These are phyloP conservation scores for Ogataea chonburiensis DNA, from an alignment of 805 yeast species.

Conservation along the genomic window DNA sequence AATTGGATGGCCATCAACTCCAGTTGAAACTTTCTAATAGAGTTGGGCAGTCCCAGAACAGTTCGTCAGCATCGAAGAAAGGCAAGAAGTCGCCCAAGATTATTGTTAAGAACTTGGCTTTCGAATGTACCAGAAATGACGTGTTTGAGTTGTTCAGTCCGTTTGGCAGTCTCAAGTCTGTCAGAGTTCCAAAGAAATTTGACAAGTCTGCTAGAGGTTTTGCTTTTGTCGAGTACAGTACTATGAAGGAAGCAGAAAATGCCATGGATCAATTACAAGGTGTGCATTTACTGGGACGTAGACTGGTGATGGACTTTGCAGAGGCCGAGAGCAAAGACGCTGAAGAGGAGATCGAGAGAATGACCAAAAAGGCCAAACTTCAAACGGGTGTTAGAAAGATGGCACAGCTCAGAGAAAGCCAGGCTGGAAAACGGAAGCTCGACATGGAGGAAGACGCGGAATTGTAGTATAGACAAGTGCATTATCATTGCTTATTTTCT, in stretches of 20 bases:
- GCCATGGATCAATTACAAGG: conserved; percentile 95
- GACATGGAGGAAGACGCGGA: conserved; percentile 57
- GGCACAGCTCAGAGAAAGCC: conserved; percentile 61
- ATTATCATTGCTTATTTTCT: conserved; percentile 27
- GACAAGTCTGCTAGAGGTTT: conserved; percentile 95
- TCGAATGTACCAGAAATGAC: conserved; percentile 91
- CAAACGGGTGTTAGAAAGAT: conserved; percentile 78
- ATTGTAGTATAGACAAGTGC: conserved; percentile 5
- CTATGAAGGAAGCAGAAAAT: conserved; percentile 86
- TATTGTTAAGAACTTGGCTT: conserved; percentile 94
- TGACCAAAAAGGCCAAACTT: conserved; percentile 81
- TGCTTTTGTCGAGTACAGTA: conserved; percentile 90
- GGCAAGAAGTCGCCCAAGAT: conserved; percentile 63
- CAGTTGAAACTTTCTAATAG: conserved; percentile 89
- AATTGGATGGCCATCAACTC: conserved; percentile 84
- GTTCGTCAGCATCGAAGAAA: conserved; percentile 33
- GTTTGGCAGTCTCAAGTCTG: conserved; percentile 91
- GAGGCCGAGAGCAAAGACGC: conserved; percentile 77
- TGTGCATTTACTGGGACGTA: conserved; percentile 93
- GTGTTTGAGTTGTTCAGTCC: conserved; percentile 90
- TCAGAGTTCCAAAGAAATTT: conserved; percentile 93
- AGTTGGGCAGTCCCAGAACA: conserved; percentile 42
- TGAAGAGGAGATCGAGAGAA: conserved; percentile 84
- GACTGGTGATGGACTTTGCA: conserved; percentile 91
- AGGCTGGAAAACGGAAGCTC: conserved; percentile 71